A percentile compares a stretch with the other conserved stretches of the same genome.
These are phyloP conservation scores for Ascocoryne sarcoides DNA, from an alignment of 2,329 filamentous ascomycete genomes.

Conservation along the genomic window DNA sequence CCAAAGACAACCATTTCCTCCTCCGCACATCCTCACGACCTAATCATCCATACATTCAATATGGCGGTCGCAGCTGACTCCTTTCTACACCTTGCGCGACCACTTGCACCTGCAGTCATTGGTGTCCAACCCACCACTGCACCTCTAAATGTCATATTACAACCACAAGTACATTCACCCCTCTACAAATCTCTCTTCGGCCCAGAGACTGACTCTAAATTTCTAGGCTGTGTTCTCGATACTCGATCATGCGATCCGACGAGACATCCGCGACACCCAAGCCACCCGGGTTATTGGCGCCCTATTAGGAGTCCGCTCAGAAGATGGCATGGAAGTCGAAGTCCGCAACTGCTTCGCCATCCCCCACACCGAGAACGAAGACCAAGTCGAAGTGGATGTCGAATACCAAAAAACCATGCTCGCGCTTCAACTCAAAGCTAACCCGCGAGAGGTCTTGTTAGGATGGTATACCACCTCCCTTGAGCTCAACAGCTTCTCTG, in stretches of 20 bases:
- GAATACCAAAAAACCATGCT: constrained; percentile 99
- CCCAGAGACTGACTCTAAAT: constrained; percentile 7
- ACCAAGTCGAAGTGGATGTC: constrained; percentile 99
- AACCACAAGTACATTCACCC: constrained; percentile 67
- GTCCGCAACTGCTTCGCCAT: constrained; percentile 96
- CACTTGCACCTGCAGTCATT: constrained; percentile 72
- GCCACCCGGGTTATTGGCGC: constrained; percentile 96
- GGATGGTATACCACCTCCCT: constrained; percentile 98
- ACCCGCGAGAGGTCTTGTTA: constrained; percentile 86
- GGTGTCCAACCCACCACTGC: constrained; percentile 78
- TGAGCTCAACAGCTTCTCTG: constrained; percentile 96
- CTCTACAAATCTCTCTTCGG: not conserved
- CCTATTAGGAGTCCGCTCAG: constrained; percentile 82
- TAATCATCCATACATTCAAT: constrained; percentile 38
- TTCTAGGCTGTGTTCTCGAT: constrained; percentile 62
- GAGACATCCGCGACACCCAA: constrained; percentile 54
- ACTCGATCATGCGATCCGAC: constrained; percentile 88
- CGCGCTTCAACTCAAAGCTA: constrained; percentile 83
- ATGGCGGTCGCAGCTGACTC: constrained; percentile 73
- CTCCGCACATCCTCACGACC: constrained; percentile 9
- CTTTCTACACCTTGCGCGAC: constrained; percentile 91
- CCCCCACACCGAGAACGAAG: constrained; percentile 94
- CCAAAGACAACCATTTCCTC: constrained; percentile 6
- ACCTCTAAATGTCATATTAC: constrained; percentile 88
- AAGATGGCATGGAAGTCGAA: constrained; percentile 94